Conservation (phyloP, 106 monocot genomes). For the Dendrobium officinale region DNA sequence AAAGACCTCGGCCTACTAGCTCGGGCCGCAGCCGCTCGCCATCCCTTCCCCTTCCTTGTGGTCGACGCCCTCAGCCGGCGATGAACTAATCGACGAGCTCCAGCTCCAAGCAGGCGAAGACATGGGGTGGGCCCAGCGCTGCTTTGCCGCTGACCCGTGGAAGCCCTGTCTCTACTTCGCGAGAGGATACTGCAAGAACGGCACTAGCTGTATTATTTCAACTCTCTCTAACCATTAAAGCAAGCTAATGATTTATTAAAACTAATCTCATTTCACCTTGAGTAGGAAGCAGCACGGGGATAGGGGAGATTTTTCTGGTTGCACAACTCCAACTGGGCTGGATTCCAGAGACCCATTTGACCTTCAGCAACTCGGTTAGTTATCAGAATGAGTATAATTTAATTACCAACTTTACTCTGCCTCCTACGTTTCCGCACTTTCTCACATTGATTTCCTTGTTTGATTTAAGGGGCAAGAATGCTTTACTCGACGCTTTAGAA, state of each 20-base stretch:
- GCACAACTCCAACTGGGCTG: conserved; percentile 57
- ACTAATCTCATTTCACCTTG: not conserved
- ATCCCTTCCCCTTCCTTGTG: conserved; percentile 12
- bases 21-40: conserved; percentile 28
- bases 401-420: not conserved
- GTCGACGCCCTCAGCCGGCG: conserved; percentile 21
- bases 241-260: not conserved
- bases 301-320: conserved; percentile 56
- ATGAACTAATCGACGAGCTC: conserved; percentile 33
- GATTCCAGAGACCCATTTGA: conserved; percentile 73
- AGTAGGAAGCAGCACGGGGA: conserved; percentile 53
- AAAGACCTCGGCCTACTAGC: conserved; percentile 68
- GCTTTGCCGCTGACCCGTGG: conserved; percentile 44
- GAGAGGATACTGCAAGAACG: conserved; percentile 93
- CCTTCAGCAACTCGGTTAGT: conserved; percentile 61
- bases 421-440: not conserved
- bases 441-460: not conserved
- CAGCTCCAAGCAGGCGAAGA: conserved; percentile 29
- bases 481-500: conserved; percentile 23
- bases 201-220: conserved; percentile 68
- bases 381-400: too few species aligned
- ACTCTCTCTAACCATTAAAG: too few species aligned
- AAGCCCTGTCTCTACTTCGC: conserved; percentile 89
- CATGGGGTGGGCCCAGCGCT: conserved; percentile 21
- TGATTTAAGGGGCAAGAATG: conserved; percentile 49